A percentile compares a stretch with the other conserved stretches of the same genome.
These are phyloP conservation scores for Monilinia fructicola DNA, from an alignment of 2,329 filamentous ascomycete genomes.

Conservation along the genomic window DNA sequence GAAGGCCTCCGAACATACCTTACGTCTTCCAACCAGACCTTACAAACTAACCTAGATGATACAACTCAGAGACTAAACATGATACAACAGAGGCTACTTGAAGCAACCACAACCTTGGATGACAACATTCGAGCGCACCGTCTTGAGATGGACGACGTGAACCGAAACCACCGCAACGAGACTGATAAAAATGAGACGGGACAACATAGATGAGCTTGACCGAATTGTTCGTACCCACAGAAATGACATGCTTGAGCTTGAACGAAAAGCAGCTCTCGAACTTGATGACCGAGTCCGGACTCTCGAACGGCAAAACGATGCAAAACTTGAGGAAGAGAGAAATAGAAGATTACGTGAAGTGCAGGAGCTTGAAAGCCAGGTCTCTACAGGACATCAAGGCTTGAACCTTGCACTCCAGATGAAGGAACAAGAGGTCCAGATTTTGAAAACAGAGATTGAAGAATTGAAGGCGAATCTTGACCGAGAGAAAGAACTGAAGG, in stretches of 20 bases:
- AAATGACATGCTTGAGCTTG: constrained; percentile 65
- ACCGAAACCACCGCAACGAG: constrained; percentile 55
- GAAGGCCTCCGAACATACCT: constrained; percentile 45
- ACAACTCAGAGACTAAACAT: constrained; percentile 45
- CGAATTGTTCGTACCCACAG: constrained; percentile 60
- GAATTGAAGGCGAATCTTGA: constrained; percentile 52
- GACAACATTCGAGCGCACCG: constrained; percentile 50
- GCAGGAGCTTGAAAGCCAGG: constrained; percentile 59
- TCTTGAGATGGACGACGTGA: constrained; percentile 54
- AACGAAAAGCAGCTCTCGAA: constrained; percentile 57
- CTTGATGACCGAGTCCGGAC: constrained; percentile 38
- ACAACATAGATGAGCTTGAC: constrained; percentile 55
- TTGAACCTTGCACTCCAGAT: constrained; percentile 35
- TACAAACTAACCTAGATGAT: constrained; percentile 69
- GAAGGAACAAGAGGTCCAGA: constrained; percentile 56
- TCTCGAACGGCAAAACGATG: constrained; percentile 37
- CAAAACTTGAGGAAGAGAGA: constrained; percentile 66
- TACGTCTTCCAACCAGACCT: constrained; percentile 46
- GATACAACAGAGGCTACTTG: constrained; percentile 46
- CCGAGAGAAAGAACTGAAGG: constrained; percentile 57
- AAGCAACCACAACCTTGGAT: constrained; percentile 51
- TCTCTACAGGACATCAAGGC: constrained; percentile 47
- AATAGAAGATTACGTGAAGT: constrained; percentile 59
- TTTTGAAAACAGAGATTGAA: constrained; percentile 49
- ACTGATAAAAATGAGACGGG: constrained; percentile 54